Conservation (phyloP, 2,329 filamentous ascomycete species). For the Gremmenia infestans region DNA sequence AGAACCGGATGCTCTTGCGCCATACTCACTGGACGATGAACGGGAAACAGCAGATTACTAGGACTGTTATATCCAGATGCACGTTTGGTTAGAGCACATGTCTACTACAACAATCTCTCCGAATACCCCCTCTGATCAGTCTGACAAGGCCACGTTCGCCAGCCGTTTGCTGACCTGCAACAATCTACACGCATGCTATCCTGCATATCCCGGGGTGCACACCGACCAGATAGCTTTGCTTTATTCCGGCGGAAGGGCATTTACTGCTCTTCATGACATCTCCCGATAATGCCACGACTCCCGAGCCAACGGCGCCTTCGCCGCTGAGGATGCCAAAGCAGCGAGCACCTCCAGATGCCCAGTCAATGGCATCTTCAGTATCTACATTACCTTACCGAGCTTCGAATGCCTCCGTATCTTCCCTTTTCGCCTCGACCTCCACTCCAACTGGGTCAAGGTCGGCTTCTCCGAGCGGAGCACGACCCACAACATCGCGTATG, state of each 20-base stretch:
- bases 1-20: not conserved
- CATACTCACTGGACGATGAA: not conserved
- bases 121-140: constrained; percentile 1
- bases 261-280: constrained; percentile 57
- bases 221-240: constrained; percentile 8
- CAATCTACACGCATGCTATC: constrained; percentile 34
- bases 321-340: constrained; percentile 55
- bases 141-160: constrained; percentile 7
- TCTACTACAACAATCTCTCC: not conserved
- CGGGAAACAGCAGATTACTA: not conserved
- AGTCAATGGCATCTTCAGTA: constrained; percentile 45
- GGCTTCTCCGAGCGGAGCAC: constrained; percentile 58
- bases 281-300: constrained; percentile 58
- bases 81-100: not conserved
- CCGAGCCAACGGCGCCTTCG: constrained; percentile 37
- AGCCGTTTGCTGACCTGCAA: constrained; percentile 10
- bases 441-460: constrained; percentile 65
- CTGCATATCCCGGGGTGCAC: constrained; percentile 38
- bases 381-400: constrained; percentile 48
- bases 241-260: constrained; percentile 6
- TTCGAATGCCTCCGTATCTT: constrained; percentile 53
- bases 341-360: constrained; percentile 45
- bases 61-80: not conserved
- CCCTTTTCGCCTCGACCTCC: constrained; percentile 60
- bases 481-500: constrained; percentile 49